phyloP scores from a whole-genome alignment of 208 protist species.

The Trypanosoma cruzi region DNA sequence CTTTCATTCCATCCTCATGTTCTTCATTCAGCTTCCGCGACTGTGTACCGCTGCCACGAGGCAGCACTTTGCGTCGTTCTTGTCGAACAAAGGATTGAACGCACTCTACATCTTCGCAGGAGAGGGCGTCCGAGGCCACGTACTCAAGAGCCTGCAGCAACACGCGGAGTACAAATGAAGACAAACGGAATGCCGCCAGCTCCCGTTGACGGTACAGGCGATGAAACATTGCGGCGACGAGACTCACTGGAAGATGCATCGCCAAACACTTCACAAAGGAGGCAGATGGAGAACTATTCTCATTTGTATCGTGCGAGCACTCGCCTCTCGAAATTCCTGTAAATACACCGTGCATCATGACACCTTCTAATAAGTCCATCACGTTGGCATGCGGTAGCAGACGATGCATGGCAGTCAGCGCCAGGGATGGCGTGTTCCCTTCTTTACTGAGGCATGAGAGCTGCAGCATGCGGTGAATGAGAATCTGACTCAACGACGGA shows the following conservation, averaged over 20 bases:
- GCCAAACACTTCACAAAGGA: conserved; percentile 24
- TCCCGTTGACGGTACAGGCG: conserved; percentile 29
- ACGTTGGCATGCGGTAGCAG: conserved; percentile 27
- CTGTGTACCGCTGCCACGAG: neutral
- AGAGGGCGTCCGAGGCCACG: conserved; percentile 5
- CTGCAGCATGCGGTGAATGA: conserved; percentile 27
- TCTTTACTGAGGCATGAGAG: neutral
- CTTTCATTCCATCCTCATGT: neutral
- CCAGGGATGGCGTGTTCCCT: neutral
- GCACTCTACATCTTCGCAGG: conserved; percentile 2
- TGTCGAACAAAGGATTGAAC: conserved; percentile 22
- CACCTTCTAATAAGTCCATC: conserved; percentile 18
- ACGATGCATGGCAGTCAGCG: conserved; percentile 20
- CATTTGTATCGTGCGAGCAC: neutral
- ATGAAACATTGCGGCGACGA: conserved; percentile 16
- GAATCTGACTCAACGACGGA: conserved; percentile 17
- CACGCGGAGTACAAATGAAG: conserved; percentile 16
- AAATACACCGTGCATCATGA: neutral
- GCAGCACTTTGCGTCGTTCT: conserved; percentile 10
- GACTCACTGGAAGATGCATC: conserved; percentile 12
- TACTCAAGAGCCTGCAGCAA: conserved; percentile 22
- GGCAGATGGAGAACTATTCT: neutral
- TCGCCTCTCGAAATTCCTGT: neutral
- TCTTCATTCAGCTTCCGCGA: neutral
- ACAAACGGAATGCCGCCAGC: conserved; percentile 24